These are phyloP conservation scores for Trichoderma reesei DNA, from an alignment of 495 filamentous ascomycete genomes.

Conservation along the genomic window DNA sequence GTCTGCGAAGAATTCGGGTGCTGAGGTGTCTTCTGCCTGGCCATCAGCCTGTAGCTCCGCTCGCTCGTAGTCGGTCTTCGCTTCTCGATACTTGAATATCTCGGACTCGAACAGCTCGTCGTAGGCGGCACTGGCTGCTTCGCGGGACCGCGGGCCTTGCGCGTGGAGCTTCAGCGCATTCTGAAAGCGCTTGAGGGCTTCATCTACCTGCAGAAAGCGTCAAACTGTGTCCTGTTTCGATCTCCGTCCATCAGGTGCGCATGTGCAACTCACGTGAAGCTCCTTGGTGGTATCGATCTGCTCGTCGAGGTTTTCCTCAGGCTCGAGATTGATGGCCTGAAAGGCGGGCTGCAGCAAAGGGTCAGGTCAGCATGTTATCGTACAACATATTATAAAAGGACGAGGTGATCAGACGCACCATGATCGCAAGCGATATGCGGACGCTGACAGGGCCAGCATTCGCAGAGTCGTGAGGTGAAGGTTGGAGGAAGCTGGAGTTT, in stretches of 20 bases:
- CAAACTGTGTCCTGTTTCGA: neutral
- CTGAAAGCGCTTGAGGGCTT: conserved; percentile 92
- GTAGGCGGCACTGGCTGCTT: conserved; percentile 75
- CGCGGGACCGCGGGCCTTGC: conserved; percentile 65
- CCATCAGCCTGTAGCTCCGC: conserved; percentile 30
- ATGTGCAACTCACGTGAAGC: conserved; percentile 46
- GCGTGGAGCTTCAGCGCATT: conserved; percentile 84
- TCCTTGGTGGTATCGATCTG: conserved; percentile 93
- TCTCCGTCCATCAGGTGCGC: neutral
- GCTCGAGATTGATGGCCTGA: conserved; percentile 82
- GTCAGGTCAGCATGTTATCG: neutral
- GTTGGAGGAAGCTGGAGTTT: neutral
- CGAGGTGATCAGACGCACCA: conserved; percentile 1
- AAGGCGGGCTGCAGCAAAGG: conserved; percentile 46
- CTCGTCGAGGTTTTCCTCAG: conserved; percentile 79
- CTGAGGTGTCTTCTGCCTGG: conserved; percentile 14
- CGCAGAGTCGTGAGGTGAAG: neutral
- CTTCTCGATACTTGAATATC: conserved; percentile 85
- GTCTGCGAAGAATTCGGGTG: conserved; percentile 28
- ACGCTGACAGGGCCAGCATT: neutral
- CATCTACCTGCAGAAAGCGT: conserved; percentile 58
- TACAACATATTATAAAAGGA: neutral
- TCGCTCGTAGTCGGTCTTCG: conserved; percentile 64
- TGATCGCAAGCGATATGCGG: neutral
- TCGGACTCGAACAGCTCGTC: conserved; percentile 78